Evolutionary conservation across 345 rosid species (phyloP).

Genomic region (Brassica rapa): DNA sequence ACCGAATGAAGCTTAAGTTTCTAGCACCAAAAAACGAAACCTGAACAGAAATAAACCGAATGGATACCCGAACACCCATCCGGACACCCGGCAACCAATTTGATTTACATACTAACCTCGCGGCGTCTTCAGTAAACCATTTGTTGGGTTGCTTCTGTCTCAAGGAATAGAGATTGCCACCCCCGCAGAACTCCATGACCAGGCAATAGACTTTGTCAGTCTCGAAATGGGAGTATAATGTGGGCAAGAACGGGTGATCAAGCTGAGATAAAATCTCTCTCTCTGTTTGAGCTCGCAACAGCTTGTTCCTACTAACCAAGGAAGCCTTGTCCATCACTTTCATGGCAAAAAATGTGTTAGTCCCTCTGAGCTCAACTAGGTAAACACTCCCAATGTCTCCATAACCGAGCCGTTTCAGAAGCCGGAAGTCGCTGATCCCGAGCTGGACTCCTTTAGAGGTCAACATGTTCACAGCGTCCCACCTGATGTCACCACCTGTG

Average conservation of each 20-base stretch:
- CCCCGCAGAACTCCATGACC: constrained; percentile 81
- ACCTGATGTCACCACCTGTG: constrained; percentile 80
- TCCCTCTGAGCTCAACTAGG: constrained; percentile 72
- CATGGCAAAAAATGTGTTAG: constrained; percentile 71
- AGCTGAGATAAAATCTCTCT: constrained; percentile 67
- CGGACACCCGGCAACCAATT: neutral
- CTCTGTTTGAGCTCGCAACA: constrained; percentile 68
- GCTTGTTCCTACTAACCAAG: constrained; percentile 83
- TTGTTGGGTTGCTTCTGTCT: constrained; percentile 73
- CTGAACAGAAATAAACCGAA: neutral
- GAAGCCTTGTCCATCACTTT: constrained; percentile 81
- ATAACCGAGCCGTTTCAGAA: constrained; percentile 80
- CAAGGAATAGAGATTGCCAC: constrained; percentile 78
- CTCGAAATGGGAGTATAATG: constrained; percentile 67
- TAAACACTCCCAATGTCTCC: constrained; percentile 90
- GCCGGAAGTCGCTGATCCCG: constrained; percentile 72
- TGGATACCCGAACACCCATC: neutral
- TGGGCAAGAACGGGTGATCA: constrained; percentile 71
- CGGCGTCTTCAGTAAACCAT: constrained; percentile 69
- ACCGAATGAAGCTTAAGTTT: neutral
- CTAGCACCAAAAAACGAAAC: neutral
- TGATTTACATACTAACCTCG: constrained; percentile 44
- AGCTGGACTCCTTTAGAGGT: constrained; percentile 52
- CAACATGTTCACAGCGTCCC: constrained; percentile 74
- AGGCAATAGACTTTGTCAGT: constrained; percentile 67